Percentiles rank a stretch among this genome's conserved stretches.
Evolutionary conservation across 495 filamentous ascomycete genomes (phyloP).

Genomic region (Friedmanniomyces simplex): DNA sequence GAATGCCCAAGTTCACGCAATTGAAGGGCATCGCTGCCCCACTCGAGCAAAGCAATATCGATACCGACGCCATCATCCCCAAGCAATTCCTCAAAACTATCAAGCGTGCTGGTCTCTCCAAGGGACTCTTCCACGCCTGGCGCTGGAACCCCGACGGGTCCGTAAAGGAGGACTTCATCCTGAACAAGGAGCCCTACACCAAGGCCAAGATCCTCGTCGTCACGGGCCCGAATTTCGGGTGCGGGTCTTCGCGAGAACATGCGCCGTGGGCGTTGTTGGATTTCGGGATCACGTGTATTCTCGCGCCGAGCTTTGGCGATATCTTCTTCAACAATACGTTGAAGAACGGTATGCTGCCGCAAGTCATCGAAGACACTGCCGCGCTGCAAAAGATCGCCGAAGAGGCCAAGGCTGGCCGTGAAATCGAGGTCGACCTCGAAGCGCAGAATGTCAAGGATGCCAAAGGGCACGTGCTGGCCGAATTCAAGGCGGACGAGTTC

Average conservation of each 20-base stretch:
- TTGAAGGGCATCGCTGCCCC: slow-evolving; percentile 84
- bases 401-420: slow-evolving; percentile 71
- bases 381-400: slow-evolving; percentile 61
- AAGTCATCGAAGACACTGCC: slow-evolving; percentile 57
- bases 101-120: slow-evolving; percentile 88
- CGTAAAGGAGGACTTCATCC: slow-evolving; percentile 71
- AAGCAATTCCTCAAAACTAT: slow-evolving; percentile 99
- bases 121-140: slow-evolving; percentile 74
- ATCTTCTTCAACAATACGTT: slow-evolving; percentile 99
- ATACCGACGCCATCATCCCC: slow-evolving; percentile 97
- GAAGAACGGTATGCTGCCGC: slow-evolving; percentile 98
- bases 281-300: slow-evolving; percentile 89
- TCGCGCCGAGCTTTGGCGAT: slow-evolving; percentile 86
- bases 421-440: slow-evolving; percentile 84
- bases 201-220: slow-evolving; percentile 82
- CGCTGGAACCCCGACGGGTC: slow-evolving; percentile 62
- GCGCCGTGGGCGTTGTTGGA: slow-evolving; percentile 95
- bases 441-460: slow-evolving; percentile 74
- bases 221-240: slow-evolving; percentile 92
- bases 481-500: slow-evolving; percentile 84
- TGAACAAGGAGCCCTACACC: slow-evolving; percentile 85
- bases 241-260: slow-evolving; percentile 87
- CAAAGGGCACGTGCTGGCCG: slow-evolving; percentile 56
- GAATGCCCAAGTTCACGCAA: slow-evolving; percentile 70
- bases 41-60: slow-evolving; percentile 78